These are phyloP conservation scores for Pseudogymnoascus sp. DNA, from an alignment of 2,329 filamentous ascomycete genomes.

Conservation along the genomic window DNA sequence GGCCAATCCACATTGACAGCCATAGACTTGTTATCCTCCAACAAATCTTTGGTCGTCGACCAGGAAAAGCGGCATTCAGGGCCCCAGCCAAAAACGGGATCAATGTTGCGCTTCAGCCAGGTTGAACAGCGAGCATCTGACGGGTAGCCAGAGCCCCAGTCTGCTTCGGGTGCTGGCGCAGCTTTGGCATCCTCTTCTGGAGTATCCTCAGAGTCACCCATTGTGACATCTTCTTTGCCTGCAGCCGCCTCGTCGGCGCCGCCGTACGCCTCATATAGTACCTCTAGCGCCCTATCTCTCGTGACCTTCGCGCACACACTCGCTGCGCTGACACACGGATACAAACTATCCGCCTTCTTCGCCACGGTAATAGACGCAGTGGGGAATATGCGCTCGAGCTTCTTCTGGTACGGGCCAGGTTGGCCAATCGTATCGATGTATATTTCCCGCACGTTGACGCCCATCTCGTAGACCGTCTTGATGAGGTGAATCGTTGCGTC, in stretches of 20 bases:
- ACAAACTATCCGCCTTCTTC: conserved; percentile 88
- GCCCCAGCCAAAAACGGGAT: conserved; percentile 93
- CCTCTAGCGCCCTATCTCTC: conserved; percentile 78
- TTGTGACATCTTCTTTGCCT: conserved; percentile 25
- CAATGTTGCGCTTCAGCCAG: conserved; percentile 83
- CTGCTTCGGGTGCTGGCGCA: conserved; percentile 34
- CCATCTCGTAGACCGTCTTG: conserved; percentile 62
- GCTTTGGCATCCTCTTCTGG: conserved; percentile 25
- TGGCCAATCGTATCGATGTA: conserved; percentile 93
- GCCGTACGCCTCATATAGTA: conserved; percentile 55
- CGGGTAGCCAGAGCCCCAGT: conserved; percentile 91
- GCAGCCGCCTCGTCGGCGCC: conserved; percentile 21
- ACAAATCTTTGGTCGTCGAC: conserved; percentile 88
- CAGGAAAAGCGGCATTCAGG: conserved; percentile 90
- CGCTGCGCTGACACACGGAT: conserved; percentile 86
- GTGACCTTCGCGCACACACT: conserved; percentile 96
- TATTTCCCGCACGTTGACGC: conserved; percentile 79
- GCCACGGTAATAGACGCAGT: conserved; percentile 66
- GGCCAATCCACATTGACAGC: conserved; percentile 80
- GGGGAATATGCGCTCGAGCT: conserved; percentile 77
- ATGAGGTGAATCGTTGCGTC: conserved; percentile 84
- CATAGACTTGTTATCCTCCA: conserved; percentile 60
- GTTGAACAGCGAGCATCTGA: conserved; percentile 70
- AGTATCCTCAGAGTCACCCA: conserved; percentile 6
- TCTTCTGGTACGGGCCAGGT: conserved; percentile 74